Percentiles rank a stretch among this genome's conserved stretches.
Conservation (phyloP, 2,329 filamentous ascomycete genomes). For the Pseudomassariella vexata region DNA sequence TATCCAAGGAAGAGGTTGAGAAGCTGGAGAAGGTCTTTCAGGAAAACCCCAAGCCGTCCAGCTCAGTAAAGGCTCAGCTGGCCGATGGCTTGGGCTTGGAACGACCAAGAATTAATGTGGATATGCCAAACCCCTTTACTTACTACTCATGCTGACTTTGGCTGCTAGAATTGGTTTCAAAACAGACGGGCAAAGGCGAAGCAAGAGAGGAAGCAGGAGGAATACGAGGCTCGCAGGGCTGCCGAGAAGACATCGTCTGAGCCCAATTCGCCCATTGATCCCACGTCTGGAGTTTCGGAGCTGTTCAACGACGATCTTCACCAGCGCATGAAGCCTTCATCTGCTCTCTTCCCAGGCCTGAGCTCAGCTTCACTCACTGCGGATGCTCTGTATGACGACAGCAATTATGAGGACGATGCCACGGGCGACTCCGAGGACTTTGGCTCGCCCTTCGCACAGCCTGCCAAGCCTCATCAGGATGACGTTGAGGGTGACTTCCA, state of each 20-base stretch:
- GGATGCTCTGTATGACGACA: constrained; percentile 12
- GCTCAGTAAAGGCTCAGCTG: constrained; percentile 53
- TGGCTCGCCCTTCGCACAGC: constrained; percentile 10
- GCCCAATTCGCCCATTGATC: constrained; percentile 19
- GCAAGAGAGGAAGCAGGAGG: constrained; percentile 54
- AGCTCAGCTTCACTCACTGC: constrained; percentile 15
- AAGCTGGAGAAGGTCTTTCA: constrained; percentile 56
- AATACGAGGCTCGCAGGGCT: constrained; percentile 39
- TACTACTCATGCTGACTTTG: constrained; percentile 12
- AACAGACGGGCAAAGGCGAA: constrained; percentile 60
- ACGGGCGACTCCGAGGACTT: constrained; percentile 8
- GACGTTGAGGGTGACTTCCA: constrained; percentile 14
- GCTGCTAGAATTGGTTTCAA: constrained; percentile 60
- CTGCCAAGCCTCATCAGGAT: constrained; percentile 8
- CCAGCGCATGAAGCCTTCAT: constrained; percentile 28
- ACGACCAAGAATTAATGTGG: constrained; percentile 57
- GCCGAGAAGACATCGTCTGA: constrained; percentile 31
- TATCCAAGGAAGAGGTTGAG: constrained; percentile 73
- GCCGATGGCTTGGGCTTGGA: constrained; percentile 59
- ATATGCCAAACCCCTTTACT: constrained; percentile 14
- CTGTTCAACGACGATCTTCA: constrained; percentile 21
- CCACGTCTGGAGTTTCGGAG: constrained; percentile 11
- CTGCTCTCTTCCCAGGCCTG: constrained; percentile 26
- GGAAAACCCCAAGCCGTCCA: constrained; percentile 60
- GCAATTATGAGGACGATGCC: constrained; percentile 10